phyloP scores from a whole-genome alignment of 805 yeast genomes.

The Metschnikowia gelsemii region DNA sequence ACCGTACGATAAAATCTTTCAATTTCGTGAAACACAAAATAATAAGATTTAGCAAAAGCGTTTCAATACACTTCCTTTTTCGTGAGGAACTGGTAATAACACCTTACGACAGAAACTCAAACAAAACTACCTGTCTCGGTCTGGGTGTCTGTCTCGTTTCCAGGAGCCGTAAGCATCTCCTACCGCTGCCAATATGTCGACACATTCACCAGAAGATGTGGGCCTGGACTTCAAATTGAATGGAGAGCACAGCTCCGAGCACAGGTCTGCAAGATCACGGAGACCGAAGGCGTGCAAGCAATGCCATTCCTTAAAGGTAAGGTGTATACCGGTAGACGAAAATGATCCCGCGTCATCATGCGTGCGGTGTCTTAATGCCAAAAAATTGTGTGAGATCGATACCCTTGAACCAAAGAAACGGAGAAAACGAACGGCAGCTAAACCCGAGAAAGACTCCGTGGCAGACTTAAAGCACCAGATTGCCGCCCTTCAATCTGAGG shows the following conservation, averaged over 20 bases:
- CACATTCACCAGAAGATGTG: constrained; percentile 11
- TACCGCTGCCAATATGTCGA: constrained; percentile 6
- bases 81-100: no score
- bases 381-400: constrained; percentile 66
- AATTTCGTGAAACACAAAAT: background rate
- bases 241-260: constrained; percentile 5
- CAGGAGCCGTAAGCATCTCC: background rate
- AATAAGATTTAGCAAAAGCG: no score
- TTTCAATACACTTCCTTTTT: no score
- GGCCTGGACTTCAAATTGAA: constrained; percentile 9
- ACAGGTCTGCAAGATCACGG: constrained; percentile 23
- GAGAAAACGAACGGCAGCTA: constrained; percentile 30
- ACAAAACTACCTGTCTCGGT: no score
- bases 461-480: constrained; percentile 24
- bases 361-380: constrained; percentile 65
- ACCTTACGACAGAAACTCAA: no score
- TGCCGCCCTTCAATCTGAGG: constrained; percentile 21
- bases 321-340: constrained; percentile 71
- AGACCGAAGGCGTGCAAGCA: constrained; percentile 61
- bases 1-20: background rate
- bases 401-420: constrained; percentile 56
- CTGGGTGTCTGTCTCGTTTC: background rate
- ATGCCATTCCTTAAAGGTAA: constrained; percentile 83
- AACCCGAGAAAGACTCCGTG: constrained; percentile 20
- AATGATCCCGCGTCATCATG: constrained; percentile 65